Evolutionary conservation across 768 basidiomycete species (phyloP), one percentile per base, ranked within the genome.

Genomic region (Asterophora parasitica): DNA sequence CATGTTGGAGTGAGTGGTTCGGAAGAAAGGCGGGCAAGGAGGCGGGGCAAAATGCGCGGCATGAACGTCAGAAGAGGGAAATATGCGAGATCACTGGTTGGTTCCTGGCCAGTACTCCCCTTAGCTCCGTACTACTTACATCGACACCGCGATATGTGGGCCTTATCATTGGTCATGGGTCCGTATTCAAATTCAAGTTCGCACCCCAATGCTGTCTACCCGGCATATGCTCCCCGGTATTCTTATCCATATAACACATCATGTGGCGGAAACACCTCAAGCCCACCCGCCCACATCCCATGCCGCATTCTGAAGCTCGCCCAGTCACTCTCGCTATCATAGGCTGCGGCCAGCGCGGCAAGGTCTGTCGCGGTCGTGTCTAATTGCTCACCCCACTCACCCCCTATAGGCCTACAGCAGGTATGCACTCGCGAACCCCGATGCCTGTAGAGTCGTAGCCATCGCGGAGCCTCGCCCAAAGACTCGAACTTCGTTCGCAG

Each of bases 331-430:
- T 93, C 30, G 89, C 81, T 11, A 69, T 93, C 50, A 64, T 94
- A 27, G 92, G 92, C 15, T 90, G 88, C 57, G 92, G 92, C 5
- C 82, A 88, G 61, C 81, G 92, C 46, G 92, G 91, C 44, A 75
- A 73, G 69, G 90, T 89, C 51, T 30, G 66, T 52, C 10, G 27
- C 31, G 7, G 4, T 6, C 17, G 2, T 6, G 9, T 12, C 41
- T 20, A 26, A 4, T 0, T n/a, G 1, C 7, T 23, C 9, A 8
- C 32, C 19, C 41, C n/a, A 8, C 42, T 28, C 23, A 42, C 13
- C 32, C 11, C 42, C 41, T 7, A 38, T 51, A 91, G 84, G 65
- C 61, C 16, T 93, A 92, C 54, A 74, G 83, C 0, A 52, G 50
- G 26, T 91, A 87, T 56, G 81, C 88, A 0, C 65, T 82, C 28